Evolutionary conservation across 768 basidiomycete species (phyloP).

Genomic region (Chalciporus sphaerocephalus): DNA sequence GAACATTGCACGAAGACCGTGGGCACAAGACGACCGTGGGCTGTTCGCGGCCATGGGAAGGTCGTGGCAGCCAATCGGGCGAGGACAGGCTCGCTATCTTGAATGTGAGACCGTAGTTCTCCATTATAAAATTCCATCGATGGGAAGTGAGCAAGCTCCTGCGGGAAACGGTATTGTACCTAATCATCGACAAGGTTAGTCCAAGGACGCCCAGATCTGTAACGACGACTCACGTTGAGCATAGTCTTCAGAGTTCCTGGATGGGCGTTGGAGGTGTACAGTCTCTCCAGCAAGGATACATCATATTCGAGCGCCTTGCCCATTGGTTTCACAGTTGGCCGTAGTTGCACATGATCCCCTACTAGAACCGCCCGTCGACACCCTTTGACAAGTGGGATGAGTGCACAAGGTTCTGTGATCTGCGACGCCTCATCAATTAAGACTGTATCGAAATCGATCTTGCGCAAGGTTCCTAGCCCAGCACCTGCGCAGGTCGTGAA

Average conservation of each 20-base stretch:
- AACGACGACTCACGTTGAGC: slow-evolving; percentile 45
- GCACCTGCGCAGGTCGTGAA: slow-evolving; percentile 68
- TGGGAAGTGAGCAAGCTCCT: slow-evolving; percentile 55
- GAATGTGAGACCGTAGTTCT: slow-evolving; percentile 44
- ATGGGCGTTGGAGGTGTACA: slow-evolving; percentile 39
- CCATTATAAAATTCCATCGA: slow-evolving; percentile 61
- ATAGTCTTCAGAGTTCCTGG: slow-evolving; percentile 50
- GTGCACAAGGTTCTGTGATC: slow-evolving; percentile 59
- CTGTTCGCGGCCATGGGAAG: slow-evolving; percentile 55
- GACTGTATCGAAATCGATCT: slow-evolving; percentile 54
- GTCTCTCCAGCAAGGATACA: slow-evolving; percentile 56
- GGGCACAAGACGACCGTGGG: slow-evolving; percentile 37
- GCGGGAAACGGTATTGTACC: slow-evolving; percentile 64
- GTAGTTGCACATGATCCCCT: slow-evolving; percentile 67
- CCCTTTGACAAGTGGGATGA: slow-evolving; percentile 67
- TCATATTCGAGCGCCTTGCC: slow-evolving; percentile 54
- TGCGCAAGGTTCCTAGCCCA: slow-evolving; percentile 54
- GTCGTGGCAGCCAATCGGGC: slow-evolving; percentile 34
- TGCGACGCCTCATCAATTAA: slow-evolving; percentile 71
- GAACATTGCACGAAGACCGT: slow-evolving; percentile 57
- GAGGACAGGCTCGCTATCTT: slow-evolving; percentile 35
- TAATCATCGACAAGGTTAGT: slow-evolving; percentile 9
- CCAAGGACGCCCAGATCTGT: background rate
- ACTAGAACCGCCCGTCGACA: slow-evolving; percentile 55
- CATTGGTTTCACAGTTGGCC: slow-evolving; percentile 60